A percentile compares a stretch with the other conserved stretches of the same genome.
These are phyloP conservation scores for Fusarium oligoseptatum DNA, from an alignment of 2,329 filamentous ascomycete genomes.

Conservation along the genomic window DNA sequence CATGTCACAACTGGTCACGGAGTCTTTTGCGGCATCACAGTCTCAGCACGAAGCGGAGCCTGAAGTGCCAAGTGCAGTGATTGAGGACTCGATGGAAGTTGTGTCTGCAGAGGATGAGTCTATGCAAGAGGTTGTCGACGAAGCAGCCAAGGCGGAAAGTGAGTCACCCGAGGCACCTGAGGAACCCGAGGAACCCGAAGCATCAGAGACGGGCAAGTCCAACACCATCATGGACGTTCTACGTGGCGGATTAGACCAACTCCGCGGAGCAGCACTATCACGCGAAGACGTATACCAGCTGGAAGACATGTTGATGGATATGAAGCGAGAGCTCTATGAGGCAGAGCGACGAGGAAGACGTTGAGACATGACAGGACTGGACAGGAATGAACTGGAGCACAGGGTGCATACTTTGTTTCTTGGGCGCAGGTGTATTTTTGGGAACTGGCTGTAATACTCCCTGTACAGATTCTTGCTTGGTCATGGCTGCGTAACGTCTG, in stretches of 20 bases:
- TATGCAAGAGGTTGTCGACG: neutral
- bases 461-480: conserved; percentile 25
- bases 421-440: conserved; percentile 29
- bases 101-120: conserved; percentile 15
- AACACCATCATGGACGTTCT: conserved; percentile 50
- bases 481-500: conserved; percentile 23
- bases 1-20: conserved; percentile 56
- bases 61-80: conserved; percentile 10
- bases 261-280: conserved; percentile 71
- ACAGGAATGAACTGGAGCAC: conserved; percentile 5
- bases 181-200: conserved; percentile 11
- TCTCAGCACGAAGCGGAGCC: conserved; percentile 39
- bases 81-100: conserved; percentile 44
- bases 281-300: conserved; percentile 76
- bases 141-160: neutral
- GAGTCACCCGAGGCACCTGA: neutral
- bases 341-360: conserved; percentile 72
- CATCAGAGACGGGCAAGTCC: conserved; percentile 24
- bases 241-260: conserved; percentile 63
- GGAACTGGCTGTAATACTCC: conserved; percentile 33
- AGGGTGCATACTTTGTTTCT: conserved; percentile 34
- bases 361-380: conserved; percentile 32
- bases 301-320: conserved; percentile 84
- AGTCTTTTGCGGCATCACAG: conserved; percentile 56
- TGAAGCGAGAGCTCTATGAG: conserved; percentile 79